These are phyloP conservation scores for Zygoascus ofunaensis DNA, from an alignment of 805 yeast genomes.

Conservation along the genomic window DNA sequence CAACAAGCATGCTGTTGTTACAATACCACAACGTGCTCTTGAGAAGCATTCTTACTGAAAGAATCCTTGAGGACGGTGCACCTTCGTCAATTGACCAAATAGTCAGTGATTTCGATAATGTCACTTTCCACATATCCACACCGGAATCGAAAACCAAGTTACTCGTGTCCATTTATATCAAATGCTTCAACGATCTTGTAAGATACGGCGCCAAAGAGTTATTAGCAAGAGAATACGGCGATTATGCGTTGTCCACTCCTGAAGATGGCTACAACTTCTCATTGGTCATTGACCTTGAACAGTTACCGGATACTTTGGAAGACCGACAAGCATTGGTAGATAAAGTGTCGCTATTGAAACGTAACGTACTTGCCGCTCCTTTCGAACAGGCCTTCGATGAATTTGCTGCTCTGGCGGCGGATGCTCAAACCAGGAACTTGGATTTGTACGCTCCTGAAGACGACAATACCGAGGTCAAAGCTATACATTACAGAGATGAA, in stretches of 20 bases:
- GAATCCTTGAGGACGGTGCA: constrained; percentile 43
- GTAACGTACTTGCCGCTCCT: constrained; percentile 87
- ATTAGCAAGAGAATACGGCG: constrained; percentile 40
- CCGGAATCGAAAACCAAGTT: constrained; percentile 61
- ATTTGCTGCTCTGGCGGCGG: constrained; percentile 52
- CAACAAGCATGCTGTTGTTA: constrained; percentile 61
- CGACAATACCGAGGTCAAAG: constrained; percentile 48
- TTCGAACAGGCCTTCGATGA: constrained; percentile 77
- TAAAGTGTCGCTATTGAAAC: constrained; percentile 65
- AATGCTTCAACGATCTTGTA: constrained; percentile 65
- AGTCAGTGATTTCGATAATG: constrained; percentile 91
- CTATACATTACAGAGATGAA: constrained; percentile 80
- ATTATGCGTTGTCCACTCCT: constrained; percentile 38
- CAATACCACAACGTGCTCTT: constrained; percentile 77
- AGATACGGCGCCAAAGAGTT: constrained; percentile 45
- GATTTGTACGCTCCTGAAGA: constrained; percentile 35
- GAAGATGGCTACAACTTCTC: constrained; percentile 83
- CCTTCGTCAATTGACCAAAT: constrained; percentile 59
- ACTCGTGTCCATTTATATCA: constrained; percentile 60
- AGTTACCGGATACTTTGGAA: constrained; percentile 33
- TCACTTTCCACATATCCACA: constrained; percentile 88
- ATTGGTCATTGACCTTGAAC: constrained; percentile 51
- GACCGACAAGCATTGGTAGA: constrained; percentile 47
- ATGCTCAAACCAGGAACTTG: constrained; percentile 29
- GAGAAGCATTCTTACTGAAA: constrained; percentile 69